Base-by-base conservation (phyloP, 2,329 filamentous ascomycete species). In the Scytalidium sp. region DNA sequence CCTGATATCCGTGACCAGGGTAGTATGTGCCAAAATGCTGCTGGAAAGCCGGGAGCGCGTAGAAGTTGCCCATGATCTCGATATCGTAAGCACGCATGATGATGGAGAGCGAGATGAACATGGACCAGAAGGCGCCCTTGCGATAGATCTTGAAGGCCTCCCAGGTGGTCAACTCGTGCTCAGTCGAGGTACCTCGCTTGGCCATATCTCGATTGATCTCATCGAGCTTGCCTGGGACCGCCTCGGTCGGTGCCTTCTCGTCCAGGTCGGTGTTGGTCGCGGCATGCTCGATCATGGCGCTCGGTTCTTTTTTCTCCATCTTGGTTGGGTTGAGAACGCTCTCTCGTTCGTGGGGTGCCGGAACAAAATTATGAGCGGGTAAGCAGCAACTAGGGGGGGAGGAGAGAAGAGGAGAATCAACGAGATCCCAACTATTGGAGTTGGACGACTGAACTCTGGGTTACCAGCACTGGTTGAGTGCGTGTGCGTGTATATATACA, bases 61-160 rank as follows among this genome's bases (percentile, higher is more conserved):
- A 70, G 52, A 68, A 66, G 21, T 64, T 64, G 13, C 61, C 61
- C 29, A 70, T 58, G 1, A 70, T 55, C 17, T 64, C 64, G 3
- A 64, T 60, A 50, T 69, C 67, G 43, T 69, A 70, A 63, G 23
- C 20, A 65, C 51, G 6, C 64, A 65, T 60, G 63, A 69, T 7
- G 52, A 46, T 7, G 3, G 64, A 59, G 23, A 62, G 57, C 7
- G 66, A 69, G n/a, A 69, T 56, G 40, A 66, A 27, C 19, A 68
- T 52, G 3, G 64, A 65, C 60, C 64, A 69, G 6, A 55, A 43
- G 2, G 29, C 43, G 40, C 46, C 49, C 21, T 45, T 48, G 10
- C 19, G 21, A 25, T 49, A 51, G 19, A 39, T 25, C 19, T 41
- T 32, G 9, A 51, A 17, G 20, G 40, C 46, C 11, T 51, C 15